Percentiles rank a stretch among this genome's conserved stretches.
Conservation (phyloP, 2,329 filamentous ascomycete genomes). For the Cercospora beticola region DNA sequence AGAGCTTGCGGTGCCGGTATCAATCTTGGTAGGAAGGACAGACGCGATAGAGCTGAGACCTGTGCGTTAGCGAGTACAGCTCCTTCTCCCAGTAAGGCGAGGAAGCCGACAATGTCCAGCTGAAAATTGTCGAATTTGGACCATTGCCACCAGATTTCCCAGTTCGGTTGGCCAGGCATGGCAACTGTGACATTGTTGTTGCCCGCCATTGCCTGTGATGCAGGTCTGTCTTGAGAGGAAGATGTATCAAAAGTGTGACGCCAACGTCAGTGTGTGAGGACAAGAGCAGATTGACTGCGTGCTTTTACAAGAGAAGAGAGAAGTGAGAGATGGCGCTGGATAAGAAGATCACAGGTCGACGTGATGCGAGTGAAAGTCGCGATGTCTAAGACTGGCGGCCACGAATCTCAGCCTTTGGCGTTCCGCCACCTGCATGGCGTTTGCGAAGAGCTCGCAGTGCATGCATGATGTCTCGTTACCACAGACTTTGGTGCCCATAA, state of each 20-base stretch:
- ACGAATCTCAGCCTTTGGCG: not conserved
- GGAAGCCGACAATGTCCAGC: slow-evolving; percentile 57
- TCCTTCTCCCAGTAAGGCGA: slow-evolving; percentile 55
- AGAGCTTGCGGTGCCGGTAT: slow-evolving; percentile 54
- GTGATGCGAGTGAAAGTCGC: not conserved
- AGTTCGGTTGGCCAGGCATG: slow-evolving; percentile 26
- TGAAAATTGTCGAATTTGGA: slow-evolving; percentile 44
- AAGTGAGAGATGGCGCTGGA: not conserved
- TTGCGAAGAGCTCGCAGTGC: not conserved
- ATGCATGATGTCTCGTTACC: not conserved
- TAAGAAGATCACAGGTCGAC: not conserved
- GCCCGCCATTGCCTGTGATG: slow-evolving; percentile 25
- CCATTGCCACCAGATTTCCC: slow-evolving; percentile 41
- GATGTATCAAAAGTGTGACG: not conserved
- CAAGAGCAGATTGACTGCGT: not conserved
- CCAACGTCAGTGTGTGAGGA: not conserved
- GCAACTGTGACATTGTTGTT: slow-evolving; percentile 33
- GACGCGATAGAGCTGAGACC: slow-evolving; percentile 50
- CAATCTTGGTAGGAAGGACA: slow-evolving; percentile 52
- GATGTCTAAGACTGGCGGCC: not conserved
- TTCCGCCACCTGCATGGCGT: not conserved
- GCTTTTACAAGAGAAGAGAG: not conserved
- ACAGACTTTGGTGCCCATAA: not conserved
- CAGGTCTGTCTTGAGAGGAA: not conserved
- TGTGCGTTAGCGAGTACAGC: slow-evolving; percentile 52